phyloP scores from a whole-genome alignment of 805 yeast species.

The Candida xiaguanensis region DNA sequence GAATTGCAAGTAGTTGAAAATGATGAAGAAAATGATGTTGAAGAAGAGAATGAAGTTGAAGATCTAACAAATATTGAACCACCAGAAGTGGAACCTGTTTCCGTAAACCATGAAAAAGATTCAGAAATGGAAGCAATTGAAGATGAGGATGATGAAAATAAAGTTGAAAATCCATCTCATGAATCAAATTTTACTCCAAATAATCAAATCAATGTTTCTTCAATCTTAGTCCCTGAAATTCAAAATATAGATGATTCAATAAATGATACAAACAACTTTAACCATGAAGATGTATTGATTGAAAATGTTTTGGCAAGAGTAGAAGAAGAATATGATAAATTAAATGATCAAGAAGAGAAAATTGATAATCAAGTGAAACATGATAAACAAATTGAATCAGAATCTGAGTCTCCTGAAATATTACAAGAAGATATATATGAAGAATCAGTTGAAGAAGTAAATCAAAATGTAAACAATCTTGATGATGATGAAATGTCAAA shows the following conservation, averaged over 20 bases:
- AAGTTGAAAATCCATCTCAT: too few relatives aligned
- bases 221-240: background rate
- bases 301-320: background rate
- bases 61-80: too few relatives aligned
- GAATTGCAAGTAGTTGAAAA: too few relatives aligned
- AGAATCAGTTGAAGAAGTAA: background rate
- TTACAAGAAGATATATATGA: too few relatives aligned
- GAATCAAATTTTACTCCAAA: too few relatives aligned
- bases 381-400: too few relatives aligned
- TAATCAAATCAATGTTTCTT: too few relatives aligned
- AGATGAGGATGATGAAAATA: background rate
- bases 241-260: constrained; percentile 4
- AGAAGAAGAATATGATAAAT: constrained; percentile 1
- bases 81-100: background rate
- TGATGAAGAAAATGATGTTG: too few relatives aligned
- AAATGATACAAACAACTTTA: background rate
- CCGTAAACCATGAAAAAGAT: background rate
- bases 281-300: background rate
- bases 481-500: background rate
- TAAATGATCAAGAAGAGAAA: background rate
- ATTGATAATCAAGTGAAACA: background rate
- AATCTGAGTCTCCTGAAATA: too few relatives aligned
- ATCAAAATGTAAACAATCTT: background rate
- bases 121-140: background rate
- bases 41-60: too few relatives aligned